Evolutionary conservation across 2,329 filamentous ascomycete species (phyloP), one percentile per base, ranked within the genome.

Genomic region (Torrubiellomyces zombiae): DNA sequence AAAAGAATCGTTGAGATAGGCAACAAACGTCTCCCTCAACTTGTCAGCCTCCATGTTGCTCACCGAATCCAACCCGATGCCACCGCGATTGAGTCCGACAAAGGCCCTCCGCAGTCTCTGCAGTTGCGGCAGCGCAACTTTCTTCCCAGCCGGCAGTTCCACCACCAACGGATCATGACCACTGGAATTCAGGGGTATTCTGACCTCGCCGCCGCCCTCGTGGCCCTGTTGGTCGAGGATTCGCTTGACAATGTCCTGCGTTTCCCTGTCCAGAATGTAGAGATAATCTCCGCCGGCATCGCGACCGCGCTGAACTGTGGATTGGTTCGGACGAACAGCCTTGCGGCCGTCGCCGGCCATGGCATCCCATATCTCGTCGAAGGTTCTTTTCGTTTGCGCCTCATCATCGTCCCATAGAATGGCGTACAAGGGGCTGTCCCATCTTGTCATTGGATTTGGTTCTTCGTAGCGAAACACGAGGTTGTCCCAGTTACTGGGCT

Each of bases 381-480:
- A 76, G 2, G 64, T 61, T 31, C 53, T 47, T 16, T 38, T 47
- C 7, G 60, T 45, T 39, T 71, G 70, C n/a, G 63, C 63, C 29
- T 62, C 61, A 28, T 65, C 64, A 44, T 91, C 81, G 21, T 83
- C 74, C 60, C 75, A 79, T 8, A 81, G 63, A 0, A 89, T 61
- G 4, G 76, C 76, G 50, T 86, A 89, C 3, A 89, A 60, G 2
- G 81, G 80, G 27, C 74, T 77, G 45, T 91, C 80, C 81, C 81
- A 91, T 21, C 79, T 58, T 3, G 67, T 75, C 77, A 86, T 85
- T 13, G 74, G 68, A 44, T 86, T 89, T 9, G 81, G 80, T 50
- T 91, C 80, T 49, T 91, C 80, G 44, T 85, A 85, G 27, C 80
- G 63, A 44, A 81, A 86, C 17, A 82, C 68, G 8, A 85, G 60